Conservation (phyloP, 768 basidiomycete species). For the Lyophyllum decastes region DNA sequence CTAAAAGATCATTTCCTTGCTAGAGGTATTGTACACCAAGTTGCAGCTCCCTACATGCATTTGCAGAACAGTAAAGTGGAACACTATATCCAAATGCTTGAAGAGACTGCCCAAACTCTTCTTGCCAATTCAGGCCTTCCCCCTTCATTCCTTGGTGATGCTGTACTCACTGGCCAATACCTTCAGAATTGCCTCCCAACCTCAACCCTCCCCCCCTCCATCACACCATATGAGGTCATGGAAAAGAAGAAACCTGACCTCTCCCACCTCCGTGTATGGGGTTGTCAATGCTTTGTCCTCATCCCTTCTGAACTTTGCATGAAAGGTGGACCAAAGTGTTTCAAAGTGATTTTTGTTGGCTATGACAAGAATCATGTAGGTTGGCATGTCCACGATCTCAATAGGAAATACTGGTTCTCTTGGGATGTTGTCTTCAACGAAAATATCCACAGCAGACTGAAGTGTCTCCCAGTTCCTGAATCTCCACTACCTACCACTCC, state of each 20-base stretch:
- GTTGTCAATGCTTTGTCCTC: conserved; percentile 23
- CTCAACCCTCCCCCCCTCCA: conserved; percentile 15
- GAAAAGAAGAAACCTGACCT: no score
- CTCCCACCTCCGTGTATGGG: conserved; percentile 18
- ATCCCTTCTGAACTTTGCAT: conserved; percentile 18
- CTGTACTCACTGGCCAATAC: conserved; percentile 18
- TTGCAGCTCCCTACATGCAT: no score
- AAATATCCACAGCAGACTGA: conserved; percentile 10
- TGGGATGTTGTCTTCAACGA: conserved; percentile 31
- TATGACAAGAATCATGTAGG: conserved; percentile 14
- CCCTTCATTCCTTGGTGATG: conserved; percentile 23
- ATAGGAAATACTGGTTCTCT: conserved; percentile 22
- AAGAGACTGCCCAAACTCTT: no score
- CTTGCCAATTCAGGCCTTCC: conserved; percentile 17
- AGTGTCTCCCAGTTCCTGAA: no score
- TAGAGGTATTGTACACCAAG: no score
- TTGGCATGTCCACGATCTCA: conserved; percentile 19
- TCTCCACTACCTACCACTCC: no score
- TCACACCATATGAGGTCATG: conserved; percentile 23
- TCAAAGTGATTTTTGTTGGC: no score
- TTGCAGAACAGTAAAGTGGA: no score
- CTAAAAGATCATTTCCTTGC: no score
- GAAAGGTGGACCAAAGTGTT: conserved; percentile 13
- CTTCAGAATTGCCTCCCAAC: conserved; percentile 23
- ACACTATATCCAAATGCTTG: background rate